These are phyloP conservation scores for Geum urbanum DNA, from an alignment of 306 rosid genomes.

Conservation along the genomic window DNA sequence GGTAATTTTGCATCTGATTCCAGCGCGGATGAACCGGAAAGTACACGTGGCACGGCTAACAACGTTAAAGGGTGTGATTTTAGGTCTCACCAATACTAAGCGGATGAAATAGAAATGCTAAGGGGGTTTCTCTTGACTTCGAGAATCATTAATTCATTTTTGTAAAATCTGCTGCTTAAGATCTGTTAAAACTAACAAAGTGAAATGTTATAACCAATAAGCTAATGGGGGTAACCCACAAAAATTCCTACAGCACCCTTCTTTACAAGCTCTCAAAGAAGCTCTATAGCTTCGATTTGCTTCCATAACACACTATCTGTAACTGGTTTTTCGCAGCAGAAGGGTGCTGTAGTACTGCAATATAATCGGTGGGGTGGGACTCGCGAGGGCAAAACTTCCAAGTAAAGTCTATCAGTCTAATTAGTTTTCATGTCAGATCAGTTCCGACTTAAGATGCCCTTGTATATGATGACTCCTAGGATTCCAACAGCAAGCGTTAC, in stretches of 20 bases:
- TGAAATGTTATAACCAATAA: background rate
- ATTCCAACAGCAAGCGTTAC: constrained; percentile 55
- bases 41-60: too few relatives aligned
- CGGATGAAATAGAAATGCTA: too few relatives aligned
- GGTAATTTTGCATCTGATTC: too few relatives aligned
- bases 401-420: background rate
- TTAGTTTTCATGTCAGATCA: constrained; percentile 26
- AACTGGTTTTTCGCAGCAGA: constrained; percentile 37
- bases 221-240: background rate
- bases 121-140: too few relatives aligned
- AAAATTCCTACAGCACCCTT: constrained; percentile 13
- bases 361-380: background rate
- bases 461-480: constrained; percentile 63
- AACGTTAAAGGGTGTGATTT: too few relatives aligned
- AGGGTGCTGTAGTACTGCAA: constrained; percentile 34
- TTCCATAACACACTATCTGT: constrained; percentile 8
- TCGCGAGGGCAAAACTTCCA: background rate
- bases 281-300: constrained; percentile 8
- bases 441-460: constrained; percentile 42
- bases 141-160: background rate
- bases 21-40: too few relatives aligned
- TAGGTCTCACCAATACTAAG: too few relatives aligned
- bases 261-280: constrained; percentile 1
- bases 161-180: background rate
- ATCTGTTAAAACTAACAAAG: background rate